Conservation (phyloP, 2,329 filamentous ascomycete genomes). For the Aspergillus alliaceus region DNA sequence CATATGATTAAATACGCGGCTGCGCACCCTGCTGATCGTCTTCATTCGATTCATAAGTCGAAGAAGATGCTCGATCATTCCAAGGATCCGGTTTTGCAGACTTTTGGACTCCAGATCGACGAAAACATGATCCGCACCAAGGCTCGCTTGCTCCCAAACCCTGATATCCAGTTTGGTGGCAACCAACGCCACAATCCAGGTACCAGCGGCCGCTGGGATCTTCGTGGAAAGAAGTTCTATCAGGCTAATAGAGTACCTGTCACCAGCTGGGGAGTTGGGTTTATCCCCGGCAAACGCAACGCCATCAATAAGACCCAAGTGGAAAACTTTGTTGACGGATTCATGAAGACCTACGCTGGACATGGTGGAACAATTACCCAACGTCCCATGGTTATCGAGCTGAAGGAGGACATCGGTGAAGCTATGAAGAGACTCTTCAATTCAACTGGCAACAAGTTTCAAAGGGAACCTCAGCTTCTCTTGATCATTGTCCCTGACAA, state of each 20-base stretch:
- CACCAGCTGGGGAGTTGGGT: conserved; percentile 72
- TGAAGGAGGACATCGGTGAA: conserved; percentile 49
- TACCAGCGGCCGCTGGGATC: conserved; percentile 77
- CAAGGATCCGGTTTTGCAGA: conserved; percentile 66
- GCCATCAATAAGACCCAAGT: conserved; percentile 45
- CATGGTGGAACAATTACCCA: conserved; percentile 61
- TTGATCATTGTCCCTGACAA: conserved; percentile 75
- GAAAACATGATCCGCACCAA: conserved; percentile 64
- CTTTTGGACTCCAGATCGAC: conserved; percentile 74
- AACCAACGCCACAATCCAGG: conserved; percentile 59
- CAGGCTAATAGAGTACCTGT: conserved; percentile 63
- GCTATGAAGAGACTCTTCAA: conserved; percentile 59
- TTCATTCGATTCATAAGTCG: conserved; percentile 65
- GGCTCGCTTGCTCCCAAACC: conserved; percentile 70
- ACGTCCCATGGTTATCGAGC: conserved; percentile 46
- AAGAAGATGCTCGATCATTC: conserved; percentile 67
- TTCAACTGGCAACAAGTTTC: conserved; percentile 53
- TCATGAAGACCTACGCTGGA: conserved; percentile 59
- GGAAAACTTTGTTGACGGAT: conserved; percentile 58
- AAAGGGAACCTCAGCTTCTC: conserved; percentile 68
- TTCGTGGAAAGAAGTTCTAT: conserved; percentile 78
- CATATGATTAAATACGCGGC: conserved; percentile 95
- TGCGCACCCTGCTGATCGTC: conserved; percentile 69
- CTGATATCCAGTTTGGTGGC: conserved; percentile 67
- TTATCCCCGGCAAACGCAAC: conserved; percentile 59